Evolutionary conservation across 1,284 basidiomycete genomes (phyloP).

Genomic region (Ceratobasidium sp.): DNA sequence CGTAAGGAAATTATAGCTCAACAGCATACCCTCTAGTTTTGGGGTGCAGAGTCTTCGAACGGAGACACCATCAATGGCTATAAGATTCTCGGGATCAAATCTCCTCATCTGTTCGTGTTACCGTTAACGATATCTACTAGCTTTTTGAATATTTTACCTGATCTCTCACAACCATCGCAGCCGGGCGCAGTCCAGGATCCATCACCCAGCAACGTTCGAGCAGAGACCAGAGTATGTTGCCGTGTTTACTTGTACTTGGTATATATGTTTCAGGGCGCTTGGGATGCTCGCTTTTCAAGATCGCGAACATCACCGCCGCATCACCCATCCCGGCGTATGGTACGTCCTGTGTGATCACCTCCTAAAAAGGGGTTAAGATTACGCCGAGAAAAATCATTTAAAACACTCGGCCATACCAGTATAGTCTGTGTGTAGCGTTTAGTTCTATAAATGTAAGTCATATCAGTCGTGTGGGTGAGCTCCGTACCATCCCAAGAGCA

Average conservation of each 20-base stretch:
- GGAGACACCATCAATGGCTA: too few species aligned
- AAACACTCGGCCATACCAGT: not conserved
- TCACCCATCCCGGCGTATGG: not conserved
- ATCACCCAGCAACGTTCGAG: not conserved
- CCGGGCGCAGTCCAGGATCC: not conserved
- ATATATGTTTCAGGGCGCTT: not conserved
- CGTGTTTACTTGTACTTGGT: not conserved
- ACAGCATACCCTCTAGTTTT: too few species aligned
- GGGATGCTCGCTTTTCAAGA: not conserved
- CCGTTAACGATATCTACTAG: too few species aligned
- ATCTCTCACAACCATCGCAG: too few species aligned
- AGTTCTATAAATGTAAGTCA: too few species aligned
- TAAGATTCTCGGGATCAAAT: too few species aligned
- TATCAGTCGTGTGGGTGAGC: not conserved
- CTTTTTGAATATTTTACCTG: too few species aligned
- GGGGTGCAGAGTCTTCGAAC: too few species aligned
- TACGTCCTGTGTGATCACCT: not conserved
- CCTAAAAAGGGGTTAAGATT: not conserved
- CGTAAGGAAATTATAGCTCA: too few species aligned
- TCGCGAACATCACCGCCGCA: not conserved
- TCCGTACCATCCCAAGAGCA: constrained; percentile 26
- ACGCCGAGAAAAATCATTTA: not conserved
- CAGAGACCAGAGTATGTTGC: not conserved
- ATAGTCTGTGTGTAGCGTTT: not conserved
- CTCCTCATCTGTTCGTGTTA: too few species aligned